Base-by-base conservation (phyloP, 2,329 filamentous ascomycete species). In the Diaporthe velutina region DNA sequence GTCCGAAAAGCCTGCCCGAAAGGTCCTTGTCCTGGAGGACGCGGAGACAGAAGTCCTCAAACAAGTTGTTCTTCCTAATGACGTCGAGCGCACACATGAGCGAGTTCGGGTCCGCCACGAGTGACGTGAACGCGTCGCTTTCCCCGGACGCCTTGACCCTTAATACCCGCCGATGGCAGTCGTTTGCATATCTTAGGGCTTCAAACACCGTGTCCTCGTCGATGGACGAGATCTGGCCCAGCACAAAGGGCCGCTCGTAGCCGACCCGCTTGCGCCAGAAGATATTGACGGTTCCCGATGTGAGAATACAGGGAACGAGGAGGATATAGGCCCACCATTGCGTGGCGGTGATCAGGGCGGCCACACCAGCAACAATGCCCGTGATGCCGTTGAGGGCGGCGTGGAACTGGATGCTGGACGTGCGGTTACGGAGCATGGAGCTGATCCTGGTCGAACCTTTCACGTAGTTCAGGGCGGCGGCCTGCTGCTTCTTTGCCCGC, bases 251-350 rank as follows among this genome's bases (percentile, higher is more conserved):
- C 0, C 85, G 82, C 68, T 85, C 83, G 73, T 90, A 89, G 0
- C 87, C 87, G 1, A 89, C 82, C 30, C 83, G 80, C 5, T 79
- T 79, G 2, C 88, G 80, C 86, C 87, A 90, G 79, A 87, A 85
- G n/a, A 83, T 80, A 68, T 90, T 90, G 78, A 85, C 86, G 10
- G 85, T 79, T 2, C 87, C 81, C 1, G 86, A 83, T 0, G 84
- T 81, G 4, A 86, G 73, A 12, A 90, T 87, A 76, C 88, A 89
- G 0, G 88, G 88, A 3, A 86, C 82, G 6, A 90, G 79, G 0
- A 90, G 82, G 0, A 89, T 81, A 66, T 90, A 90, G 2, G 86
- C 89, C 84, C 85, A 88, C 88, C 88, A 90, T 38, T 80, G 78
- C 4, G 85, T 86, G 0, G 88, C 85, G 0, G 88, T 89, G 3